phyloP scores from a whole-genome alignment of 192 early-diverging fungal species.

The Coemansia sp. region DNA sequence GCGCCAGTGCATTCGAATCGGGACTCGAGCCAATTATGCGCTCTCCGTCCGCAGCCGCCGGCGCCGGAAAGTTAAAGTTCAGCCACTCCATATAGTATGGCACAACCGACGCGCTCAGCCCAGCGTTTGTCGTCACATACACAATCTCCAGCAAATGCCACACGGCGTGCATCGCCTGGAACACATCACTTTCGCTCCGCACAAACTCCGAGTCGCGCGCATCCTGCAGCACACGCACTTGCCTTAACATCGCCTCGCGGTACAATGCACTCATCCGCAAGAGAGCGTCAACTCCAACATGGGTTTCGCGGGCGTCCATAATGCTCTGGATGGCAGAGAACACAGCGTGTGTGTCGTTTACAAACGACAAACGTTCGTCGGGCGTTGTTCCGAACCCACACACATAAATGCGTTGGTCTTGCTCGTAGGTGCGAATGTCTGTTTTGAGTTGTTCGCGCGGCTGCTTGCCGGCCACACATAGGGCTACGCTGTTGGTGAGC shows the following conservation, averaged over 20 bases:
- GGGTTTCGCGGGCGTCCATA: conserved; percentile 8
- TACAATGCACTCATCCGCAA: conserved; percentile 40
- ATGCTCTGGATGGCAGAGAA: conserved; percentile 37
- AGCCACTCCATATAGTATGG: conserved; percentile 47
- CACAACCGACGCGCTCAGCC: conserved; percentile 27
- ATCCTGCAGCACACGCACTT: conserved; percentile 35
- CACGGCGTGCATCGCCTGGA: conserved; percentile 45
- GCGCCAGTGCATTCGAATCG: conserved; percentile 15
- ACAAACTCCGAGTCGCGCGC: conserved; percentile 16
- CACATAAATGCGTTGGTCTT: conserved; percentile 31
- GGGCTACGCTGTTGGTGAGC: conserved; percentile 16
- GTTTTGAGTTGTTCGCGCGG: conserved; percentile 15
- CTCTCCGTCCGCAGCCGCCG: conserved; percentile 27
- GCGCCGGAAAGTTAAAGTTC: conserved; percentile 48
- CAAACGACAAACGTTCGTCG: conserved; percentile 32
- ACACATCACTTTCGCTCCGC: conserved; percentile 16
- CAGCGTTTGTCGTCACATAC: conserved; percentile 30
- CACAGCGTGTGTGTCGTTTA: conserved; percentile 49
- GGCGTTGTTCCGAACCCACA: conserved; percentile 20
- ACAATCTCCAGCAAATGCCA: conserved; percentile 53
- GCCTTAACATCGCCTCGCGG: conserved; percentile 45
- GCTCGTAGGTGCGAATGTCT: conserved; percentile 11
- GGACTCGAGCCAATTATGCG: conserved; percentile 7
- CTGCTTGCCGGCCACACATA: conserved; percentile 27
- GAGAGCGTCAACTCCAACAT: conserved; percentile 13